A percentile compares a stretch with the other conserved stretches of the same genome.
phyloP scores from a whole-genome alignment of 2,329 filamentous ascomycete genomes.

The Ilyonectria robusta region DNA sequence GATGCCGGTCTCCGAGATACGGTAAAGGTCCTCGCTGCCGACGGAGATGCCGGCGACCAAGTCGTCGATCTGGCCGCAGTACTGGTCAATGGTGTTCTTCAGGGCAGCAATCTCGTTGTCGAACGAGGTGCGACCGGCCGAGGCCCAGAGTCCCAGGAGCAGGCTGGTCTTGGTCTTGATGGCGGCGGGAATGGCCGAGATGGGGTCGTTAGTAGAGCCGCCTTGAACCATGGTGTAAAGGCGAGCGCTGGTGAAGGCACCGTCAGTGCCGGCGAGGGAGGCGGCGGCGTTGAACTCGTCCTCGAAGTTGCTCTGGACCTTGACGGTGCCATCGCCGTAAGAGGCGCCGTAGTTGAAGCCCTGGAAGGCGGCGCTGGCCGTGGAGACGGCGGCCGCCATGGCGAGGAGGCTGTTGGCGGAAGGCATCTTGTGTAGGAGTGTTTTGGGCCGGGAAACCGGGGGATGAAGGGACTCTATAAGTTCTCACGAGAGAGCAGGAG shows the following conservation, averaged over 20 bases:
- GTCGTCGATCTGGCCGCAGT: conserved; percentile 75
- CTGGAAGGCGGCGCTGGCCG: conserved; percentile 60
- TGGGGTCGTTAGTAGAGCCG: conserved; percentile 74
- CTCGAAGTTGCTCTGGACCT: conserved; percentile 77
- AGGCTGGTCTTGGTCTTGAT: conserved; percentile 84
- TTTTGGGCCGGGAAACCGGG: conserved; percentile 13
- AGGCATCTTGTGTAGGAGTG: conserved; percentile 47
- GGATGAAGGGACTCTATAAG: conserved; percentile 7
- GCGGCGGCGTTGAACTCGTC: conserved; percentile 77
- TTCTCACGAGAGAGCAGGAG: background rate
- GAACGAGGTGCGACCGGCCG: conserved; percentile 74
- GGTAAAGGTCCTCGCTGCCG: conserved; percentile 90
- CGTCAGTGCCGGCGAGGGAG: conserved; percentile 73
- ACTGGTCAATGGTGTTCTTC: conserved; percentile 75
- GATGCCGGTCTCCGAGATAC: conserved; percentile 79
- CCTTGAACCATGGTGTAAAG: conserved; percentile 84
- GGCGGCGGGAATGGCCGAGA: conserved; percentile 84
- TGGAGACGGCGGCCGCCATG: conserved; percentile 53
- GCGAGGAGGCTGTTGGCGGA: conserved; percentile 51
- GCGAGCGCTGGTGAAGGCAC: conserved; percentile 76
- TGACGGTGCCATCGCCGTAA: conserved; percentile 71
- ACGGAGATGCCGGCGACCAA: conserved; percentile 87
- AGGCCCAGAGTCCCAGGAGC: conserved; percentile 88
- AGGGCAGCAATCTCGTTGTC: conserved; percentile 83
- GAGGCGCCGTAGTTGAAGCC: conserved; percentile 83